Evolutionary conservation across 1,139 yeast species (phyloP), one percentile per base, ranked within the genome.

Genomic region (Sugiyamaella pinicola): DNA sequence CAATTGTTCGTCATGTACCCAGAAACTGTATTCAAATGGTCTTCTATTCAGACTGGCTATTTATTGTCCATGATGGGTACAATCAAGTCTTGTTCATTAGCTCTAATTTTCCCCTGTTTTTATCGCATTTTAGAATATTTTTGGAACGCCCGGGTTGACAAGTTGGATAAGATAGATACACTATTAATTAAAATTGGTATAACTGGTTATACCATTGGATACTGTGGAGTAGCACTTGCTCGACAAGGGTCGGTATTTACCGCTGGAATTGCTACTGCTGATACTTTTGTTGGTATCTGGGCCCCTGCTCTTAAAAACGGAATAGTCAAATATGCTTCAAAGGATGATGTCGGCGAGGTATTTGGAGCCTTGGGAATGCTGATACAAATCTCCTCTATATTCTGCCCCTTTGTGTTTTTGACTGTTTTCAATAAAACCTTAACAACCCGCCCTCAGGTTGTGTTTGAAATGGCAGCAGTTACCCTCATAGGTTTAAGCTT

Each of bases 1-100:
- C 77, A 79, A 19, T 69, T 84, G 1, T 59, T 79, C 19, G 66
- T 84, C 0, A 70, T 87, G 29, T 87, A 81, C 62, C 80, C 85
- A 0, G 79, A 84, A 26, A 81, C 76, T 62, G 66, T 64, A 38
- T 87, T 82, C 66, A 61, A 74, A 18, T 85, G 95, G 89, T 70
- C 71, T 1, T 76, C 87, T 21, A 76, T 72, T 2, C 78, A 79
- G 47, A 69, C 85, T 33, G 90, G 93, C 7, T 76, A 78, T 55
- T 76, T 81, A 52, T 67, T 87, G 52, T 81, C 91, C 0, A 55
- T 78, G 1, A 61, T 78, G 1, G 85, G 88, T 47, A 58, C 80
- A 1, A 67, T 80, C 4, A 69, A 77, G 49, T 73, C 81, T 0
- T 15, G 72, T 1, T 70, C 74, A 0, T 63, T 82, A 12, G 71